Conservation (phyloP, 148 eudicot species). For the Heliamphora exappendiculata region DNA sequence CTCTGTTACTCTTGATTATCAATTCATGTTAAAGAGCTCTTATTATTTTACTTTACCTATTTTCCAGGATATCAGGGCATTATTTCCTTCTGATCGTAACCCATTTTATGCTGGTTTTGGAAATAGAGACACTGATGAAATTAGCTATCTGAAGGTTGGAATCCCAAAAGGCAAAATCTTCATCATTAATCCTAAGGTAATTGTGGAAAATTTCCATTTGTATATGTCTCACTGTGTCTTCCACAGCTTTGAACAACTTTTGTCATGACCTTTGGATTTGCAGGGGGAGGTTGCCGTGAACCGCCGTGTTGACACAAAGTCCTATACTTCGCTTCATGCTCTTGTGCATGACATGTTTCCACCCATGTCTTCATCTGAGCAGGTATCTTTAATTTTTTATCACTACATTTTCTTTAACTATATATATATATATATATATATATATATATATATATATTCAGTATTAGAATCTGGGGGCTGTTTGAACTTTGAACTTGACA, state of each 20-base stretch:
- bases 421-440: too few relatives aligned
- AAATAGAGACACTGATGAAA: slow-evolving; percentile 90
- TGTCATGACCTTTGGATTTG: slow-evolving; percentile 11
- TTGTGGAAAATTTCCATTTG: not conserved
- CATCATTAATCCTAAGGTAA: slow-evolving; percentile 92
- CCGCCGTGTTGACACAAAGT: slow-evolving; percentile 63
- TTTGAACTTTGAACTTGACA: not conserved
- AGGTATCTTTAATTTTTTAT: slow-evolving; percentile 33
- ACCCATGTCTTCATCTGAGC: slow-evolving; percentile 43
- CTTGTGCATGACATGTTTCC: slow-evolving; percentile 91
- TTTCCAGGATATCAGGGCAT: slow-evolving; percentile 74
- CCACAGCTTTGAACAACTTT: not conserved
- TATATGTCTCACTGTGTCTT: not conserved
- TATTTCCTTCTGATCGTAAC: slow-evolving; percentile 64
- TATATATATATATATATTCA: too few relatives aligned
- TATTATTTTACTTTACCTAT: slow-evolving; percentile 4
- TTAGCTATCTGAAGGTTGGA: slow-evolving; percentile 89
- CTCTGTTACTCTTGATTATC: not conserved
- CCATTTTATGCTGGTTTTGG: slow-evolving; percentile 99
- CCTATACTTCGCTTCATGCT: slow-evolving; percentile 69
- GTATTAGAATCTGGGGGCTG: too few relatives aligned
- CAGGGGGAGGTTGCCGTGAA: slow-evolving; percentile 85
- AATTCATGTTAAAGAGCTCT: not conserved
- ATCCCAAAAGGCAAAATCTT: slow-evolving; percentile 83
- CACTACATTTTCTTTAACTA: not conserved